phyloP scores from a whole-genome alignment of 192 early-diverging fungal genomes.

The Globomyces pollinis-pini region DNA sequence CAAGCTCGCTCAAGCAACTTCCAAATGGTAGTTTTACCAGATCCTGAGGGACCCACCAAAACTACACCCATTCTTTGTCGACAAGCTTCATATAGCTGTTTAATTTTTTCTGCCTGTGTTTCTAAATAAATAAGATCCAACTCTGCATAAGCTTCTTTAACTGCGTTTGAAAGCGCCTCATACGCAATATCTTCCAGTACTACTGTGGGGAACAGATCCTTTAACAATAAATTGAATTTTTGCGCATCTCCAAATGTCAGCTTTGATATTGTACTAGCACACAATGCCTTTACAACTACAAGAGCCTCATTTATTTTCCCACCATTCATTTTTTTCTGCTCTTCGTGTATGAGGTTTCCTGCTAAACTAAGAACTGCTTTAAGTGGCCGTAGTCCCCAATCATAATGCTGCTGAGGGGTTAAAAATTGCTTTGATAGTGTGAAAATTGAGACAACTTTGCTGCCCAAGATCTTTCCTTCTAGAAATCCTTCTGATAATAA shows the following conservation, averaged over 20 bases:
- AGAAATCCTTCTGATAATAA: conserved; percentile 54
- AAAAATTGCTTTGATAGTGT: conserved; percentile 48
- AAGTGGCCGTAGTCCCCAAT: conserved; percentile 51
- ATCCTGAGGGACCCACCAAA: conserved; percentile 50
- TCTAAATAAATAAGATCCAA: conserved; percentile 41
- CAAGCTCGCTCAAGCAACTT: conserved; percentile 36
- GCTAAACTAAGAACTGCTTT: conserved; percentile 46
- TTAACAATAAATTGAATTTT: conserved; percentile 40
- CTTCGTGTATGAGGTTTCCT: conserved; percentile 41
- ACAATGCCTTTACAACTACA: conserved; percentile 46
- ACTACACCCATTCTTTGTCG: conserved; percentile 54
- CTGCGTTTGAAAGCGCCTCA: conserved; percentile 25
- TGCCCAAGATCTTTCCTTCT: conserved; percentile 41
- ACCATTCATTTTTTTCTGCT: conserved; percentile 18
- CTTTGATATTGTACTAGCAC: conserved; percentile 49
- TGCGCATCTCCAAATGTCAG: conserved; percentile 40
- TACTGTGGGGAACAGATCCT: conserved; percentile 47
- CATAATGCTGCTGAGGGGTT: conserved; percentile 46
- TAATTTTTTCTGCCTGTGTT: conserved; percentile 44
- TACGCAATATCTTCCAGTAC: conserved; percentile 42
- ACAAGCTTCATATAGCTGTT: conserved; percentile 50
- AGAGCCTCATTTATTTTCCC: conserved; percentile 26
- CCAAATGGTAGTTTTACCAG: conserved; percentile 44
- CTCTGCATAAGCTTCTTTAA: conserved; percentile 40
- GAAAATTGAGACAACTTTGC: conserved; percentile 53